Evolutionary conservation across 441 rosid genomes (phyloP), one percentile per base, ranked within the genome.

Genomic region (Euphorbia schlechtendalii): DNA sequence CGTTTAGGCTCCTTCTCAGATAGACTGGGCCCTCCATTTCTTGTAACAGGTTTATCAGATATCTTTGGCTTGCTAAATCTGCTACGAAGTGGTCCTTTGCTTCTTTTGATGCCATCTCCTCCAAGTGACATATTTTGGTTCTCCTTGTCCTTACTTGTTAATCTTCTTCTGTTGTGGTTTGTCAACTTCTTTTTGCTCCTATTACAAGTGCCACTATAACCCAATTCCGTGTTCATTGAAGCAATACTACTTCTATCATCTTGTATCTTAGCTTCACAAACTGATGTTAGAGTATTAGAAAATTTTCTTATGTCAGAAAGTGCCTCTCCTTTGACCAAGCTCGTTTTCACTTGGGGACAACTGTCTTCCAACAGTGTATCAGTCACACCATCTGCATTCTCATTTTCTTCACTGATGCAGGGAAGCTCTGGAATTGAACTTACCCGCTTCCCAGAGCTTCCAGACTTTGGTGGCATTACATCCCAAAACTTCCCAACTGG

Each of bases 361-460:
- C 49, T 70, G 48, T 63, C 82, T 66, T 79, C 84, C 55, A 65
- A 72, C 60, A 76, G 61, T 69, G 70, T 73, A 60, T 80, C 82
- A 72, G 77, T 72, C 48, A 73, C 78, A 69, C 81, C 88, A 32
- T 84, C 85, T 41, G 68, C 43, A 59, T 61, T 76, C 82, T 94
- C 98, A 74, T 78, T 83, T 77, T 89, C 96, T 80, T 94, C 99
- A 53, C 59, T 81, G 62, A 94, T 94, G 78, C 89, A 82, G 64
- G 98, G 94, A 67, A 94, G 96, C 70, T 91, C 96, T 61, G 84
- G 84, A 71, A 77, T 83, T 75, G 83, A 75, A 81, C 88, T 87
- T 58, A 77, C 77, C 67, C 78, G 81, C 64, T 80, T 81, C 80
- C 82, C 94, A 73, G 90, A 88, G 78, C 92, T 83, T 61, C 87